Evolutionary conservation across 2,329 filamentous ascomycete genomes (phyloP).

Genomic region (Fusarium beomiforme): DNA sequence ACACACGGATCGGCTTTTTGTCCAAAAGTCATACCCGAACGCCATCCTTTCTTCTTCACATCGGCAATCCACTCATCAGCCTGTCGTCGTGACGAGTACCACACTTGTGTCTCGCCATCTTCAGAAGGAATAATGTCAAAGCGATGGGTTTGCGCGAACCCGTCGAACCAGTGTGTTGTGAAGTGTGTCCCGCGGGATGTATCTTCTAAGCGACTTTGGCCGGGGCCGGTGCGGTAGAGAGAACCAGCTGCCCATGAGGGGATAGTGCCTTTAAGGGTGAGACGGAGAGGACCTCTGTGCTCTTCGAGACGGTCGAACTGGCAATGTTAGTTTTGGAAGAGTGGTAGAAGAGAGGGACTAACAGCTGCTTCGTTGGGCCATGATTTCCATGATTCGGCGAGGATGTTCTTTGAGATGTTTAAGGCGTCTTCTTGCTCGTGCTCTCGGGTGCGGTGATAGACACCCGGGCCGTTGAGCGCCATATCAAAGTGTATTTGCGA

Average conservation of each 20-base stretch:
- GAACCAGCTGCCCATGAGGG: slow-evolving; percentile 76
- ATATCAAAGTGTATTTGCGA: slow-evolving; percentile 21
- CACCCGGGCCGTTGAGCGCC: slow-evolving; percentile 43
- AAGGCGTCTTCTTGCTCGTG: slow-evolving; percentile 43
- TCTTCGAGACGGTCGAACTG: slow-evolving; percentile 77
- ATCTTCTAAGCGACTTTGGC: slow-evolving; percentile 68
- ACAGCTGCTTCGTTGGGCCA: slow-evolving; percentile 62
- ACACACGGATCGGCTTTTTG: slow-evolving; percentile 79
- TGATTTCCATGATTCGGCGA: slow-evolving; percentile 49
- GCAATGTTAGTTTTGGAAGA: background rate
- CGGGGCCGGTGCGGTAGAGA: slow-evolving; percentile 80
- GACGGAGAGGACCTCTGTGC: slow-evolving; percentile 70
- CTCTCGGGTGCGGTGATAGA: slow-evolving; percentile 41
- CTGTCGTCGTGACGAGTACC: slow-evolving; percentile 77
- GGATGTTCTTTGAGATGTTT: slow-evolving; percentile 41
- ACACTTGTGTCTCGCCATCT: slow-evolving; percentile 54
- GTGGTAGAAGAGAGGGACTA: slow-evolving; percentile 13
- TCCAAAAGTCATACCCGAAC: slow-evolving; percentile 71
- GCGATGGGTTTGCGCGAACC: slow-evolving; percentile 75
- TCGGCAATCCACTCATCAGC: slow-evolving; percentile 70
- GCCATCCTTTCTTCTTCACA: slow-evolving; percentile 68
- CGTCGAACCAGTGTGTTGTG: slow-evolving; percentile 84
- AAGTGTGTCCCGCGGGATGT: slow-evolving; percentile 68
- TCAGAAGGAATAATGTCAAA: slow-evolving; percentile 70
- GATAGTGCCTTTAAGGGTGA: slow-evolving; percentile 72